Base-by-base conservation (phyloP, 331 rosid species). In the Malus hybrid region DNA sequence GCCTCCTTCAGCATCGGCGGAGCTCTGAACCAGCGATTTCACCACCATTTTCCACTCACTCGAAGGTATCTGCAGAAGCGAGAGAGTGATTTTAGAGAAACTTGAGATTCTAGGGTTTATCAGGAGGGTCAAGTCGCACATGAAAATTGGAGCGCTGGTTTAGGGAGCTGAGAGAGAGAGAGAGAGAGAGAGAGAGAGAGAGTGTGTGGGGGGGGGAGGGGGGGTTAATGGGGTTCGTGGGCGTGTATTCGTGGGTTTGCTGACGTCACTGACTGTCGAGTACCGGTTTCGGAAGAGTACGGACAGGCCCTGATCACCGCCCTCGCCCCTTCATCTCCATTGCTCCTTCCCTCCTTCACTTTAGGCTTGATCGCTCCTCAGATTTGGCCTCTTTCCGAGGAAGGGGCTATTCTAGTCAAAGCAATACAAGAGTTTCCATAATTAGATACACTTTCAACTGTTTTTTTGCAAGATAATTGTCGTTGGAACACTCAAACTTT, bases 31-130 rank as follows among this genome's bases (percentile, higher is more conserved):
- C 56, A 28, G 9, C 68, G 76, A 72, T 36, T 36, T 64, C 68
- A 60, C 76, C 8, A 72, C 76, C 76, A 72, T 72, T 72, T 20
- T 39, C 76, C 33, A 33, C 28, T 18, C 26, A 7, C 63, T 57
- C 14, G 15, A 24, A 57, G 10, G 5, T 57, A 20, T 20, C 63
- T n/a, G 28, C 19, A 18, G 57, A 52, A 52, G n/a, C 57, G 44
- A 15, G 36, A 28, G 44, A 68, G 62, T 28, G 68, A 7, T 63
- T 28, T 63, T 1, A 13, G 14, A 36, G 34, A 44, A 18, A 60
- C 6, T 44, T 53, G 68, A 36, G 39, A 60, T 72, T 72, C 61
- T 61, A 58, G 76, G 76, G 68, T 72, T 72, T 58, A 58, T 61
- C 66, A 61, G 33, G n/a, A 24, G 10, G 34, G 2, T 3, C 55